phyloP scores from a whole-genome alignment of 768 basidiomycete genomes.

The Pluteus cervinus region DNA sequence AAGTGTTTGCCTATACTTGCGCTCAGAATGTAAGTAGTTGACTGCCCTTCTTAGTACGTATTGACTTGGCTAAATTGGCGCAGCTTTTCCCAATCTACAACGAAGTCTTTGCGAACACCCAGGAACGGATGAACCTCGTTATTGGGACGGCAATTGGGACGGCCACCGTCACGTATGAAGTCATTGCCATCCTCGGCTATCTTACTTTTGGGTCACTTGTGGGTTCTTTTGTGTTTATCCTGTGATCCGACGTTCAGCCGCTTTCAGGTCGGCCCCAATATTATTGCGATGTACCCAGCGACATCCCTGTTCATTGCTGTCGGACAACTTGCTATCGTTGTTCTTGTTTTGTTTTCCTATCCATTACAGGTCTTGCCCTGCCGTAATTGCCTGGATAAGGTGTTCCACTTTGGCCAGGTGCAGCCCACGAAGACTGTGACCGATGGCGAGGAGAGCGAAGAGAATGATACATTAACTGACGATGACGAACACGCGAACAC shows the following conservation, averaged over 20 bases:
- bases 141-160: constrained; percentile 84
- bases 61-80: constrained; percentile 6
- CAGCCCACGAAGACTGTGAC: constrained; percentile 20
- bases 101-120: constrained; percentile 78
- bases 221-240: constrained; percentile 11
- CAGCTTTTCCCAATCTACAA: constrained; percentile 94
- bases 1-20: constrained; percentile 90
- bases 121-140: constrained; percentile 80
- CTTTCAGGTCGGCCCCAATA: constrained; percentile 77
- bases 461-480: constrained; percentile 36
- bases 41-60: constrained; percentile 3
- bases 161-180: constrained; percentile 78
- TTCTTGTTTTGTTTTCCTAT: constrained; percentile 88
- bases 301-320: constrained; percentile 90
- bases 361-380: constrained; percentile 94
- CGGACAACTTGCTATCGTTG: constrained; percentile 88
- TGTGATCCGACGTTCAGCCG: constrained; percentile 4
- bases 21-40: constrained; percentile 72
- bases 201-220: constrained; percentile 89
- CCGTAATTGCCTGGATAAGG: constrained; percentile 86
- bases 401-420: constrained; percentile 49
- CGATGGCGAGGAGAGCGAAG: constrained; percentile 34
- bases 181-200: constrained; percentile 87
- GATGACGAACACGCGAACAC: constrained; percentile 48
- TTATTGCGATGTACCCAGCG: constrained; percentile 91